These are phyloP conservation scores for Phytophthora fragariaefolia DNA, from an alignment of 352 stramenopile species.

Conservation along the genomic window DNA sequence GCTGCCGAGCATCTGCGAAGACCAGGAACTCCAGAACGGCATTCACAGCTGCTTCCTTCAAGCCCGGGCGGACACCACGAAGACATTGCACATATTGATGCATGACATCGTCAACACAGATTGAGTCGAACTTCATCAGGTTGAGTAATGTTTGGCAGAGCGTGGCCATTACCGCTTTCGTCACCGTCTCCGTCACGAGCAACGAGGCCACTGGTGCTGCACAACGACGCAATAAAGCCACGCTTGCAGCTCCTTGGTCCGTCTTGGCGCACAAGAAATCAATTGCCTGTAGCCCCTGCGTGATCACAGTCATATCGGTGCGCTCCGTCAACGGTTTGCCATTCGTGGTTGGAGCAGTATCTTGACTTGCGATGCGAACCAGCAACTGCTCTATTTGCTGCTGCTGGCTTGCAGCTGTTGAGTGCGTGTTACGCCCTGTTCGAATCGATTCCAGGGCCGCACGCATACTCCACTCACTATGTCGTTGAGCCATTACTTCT, in stretches of 20 bases:
- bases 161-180: slow-evolving; percentile 62
- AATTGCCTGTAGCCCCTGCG: slow-evolving; percentile 47
- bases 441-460: slow-evolving; percentile 41
- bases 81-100: slow-evolving; percentile 62
- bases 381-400: slow-evolving; percentile 67
- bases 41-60: slow-evolving; percentile 72
- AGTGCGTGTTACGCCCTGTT: slow-evolving; percentile 46
- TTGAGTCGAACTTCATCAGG: slow-evolving; percentile 60
- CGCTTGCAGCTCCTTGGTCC: slow-evolving; percentile 42
- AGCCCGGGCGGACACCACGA: slow-evolving; percentile 42
- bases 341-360: background rate
- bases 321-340: slow-evolving; percentile 30
- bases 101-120: slow-evolving; percentile 45
- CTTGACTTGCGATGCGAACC: slow-evolving; percentile 27
- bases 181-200: slow-evolving; percentile 49
- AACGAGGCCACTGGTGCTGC: slow-evolving; percentile 50
- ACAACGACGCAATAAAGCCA: slow-evolving; percentile 52
- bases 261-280: slow-evolving; percentile 53
- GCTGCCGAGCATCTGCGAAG: slow-evolving; percentile 54
- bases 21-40: slow-evolving; percentile 72
- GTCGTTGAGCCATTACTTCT: slow-evolving; percentile 45
- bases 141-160: slow-evolving; percentile 75
- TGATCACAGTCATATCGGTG: slow-evolving; percentile 32
- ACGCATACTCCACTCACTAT: slow-evolving; percentile 39
- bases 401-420: slow-evolving; percentile 53